Evolutionary conservation across 2,329 filamentous ascomycete genomes (phyloP), one percentile per base, ranked within the genome.

Genomic region (Beauveria sp.): DNA sequence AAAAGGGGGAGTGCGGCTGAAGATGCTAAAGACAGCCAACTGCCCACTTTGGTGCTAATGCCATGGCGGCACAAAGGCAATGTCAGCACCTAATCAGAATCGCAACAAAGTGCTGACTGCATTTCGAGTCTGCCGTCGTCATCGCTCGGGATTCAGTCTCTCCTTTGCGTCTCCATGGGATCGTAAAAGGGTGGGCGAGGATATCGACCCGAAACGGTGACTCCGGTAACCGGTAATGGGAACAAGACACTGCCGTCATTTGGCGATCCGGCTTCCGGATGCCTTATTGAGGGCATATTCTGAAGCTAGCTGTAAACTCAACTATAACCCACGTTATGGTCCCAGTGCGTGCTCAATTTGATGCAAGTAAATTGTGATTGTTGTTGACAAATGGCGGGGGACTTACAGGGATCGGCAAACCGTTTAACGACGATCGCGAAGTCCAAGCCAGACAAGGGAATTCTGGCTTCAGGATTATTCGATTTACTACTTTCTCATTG

Each of bases 31-130:
- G 43, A 49, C 45, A 30, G 24, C n/a, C 14, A 26, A 28, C 40
- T 20, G 16, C 56, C 20, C 46, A 34, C 30, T 58, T 28, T 51
- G 38, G 38, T 24, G n/a, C 1, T 14, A n/a, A 24, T 14, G 34
- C 34, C 34, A 38, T 14, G 12, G 5, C 5, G 3, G 53, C n/a
- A 49, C 9, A 10, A 5, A 12, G 22, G 7, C 24, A 9, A 3
- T 45, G 58, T 60, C 58, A 60, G 58, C 58, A 60, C 58, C 58
- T 60, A 53, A 60, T 60, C 58, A 54, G 20, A 47, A 45, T 58
- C 28, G 20, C 43, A 45, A 52, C 24, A 52, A 53, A 28, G 42
- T 60, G 18, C 58, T 53, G 42, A 53, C 58, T 46, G 42, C 50
- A 54, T 50, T 54, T 5, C n/a, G 3, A 38, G 9, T 43, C 56